These are phyloP conservation scores for Pilatotrama ljubarskyi DNA, from an alignment of 768 basidiomycete species.

Conservation along the genomic window DNA sequence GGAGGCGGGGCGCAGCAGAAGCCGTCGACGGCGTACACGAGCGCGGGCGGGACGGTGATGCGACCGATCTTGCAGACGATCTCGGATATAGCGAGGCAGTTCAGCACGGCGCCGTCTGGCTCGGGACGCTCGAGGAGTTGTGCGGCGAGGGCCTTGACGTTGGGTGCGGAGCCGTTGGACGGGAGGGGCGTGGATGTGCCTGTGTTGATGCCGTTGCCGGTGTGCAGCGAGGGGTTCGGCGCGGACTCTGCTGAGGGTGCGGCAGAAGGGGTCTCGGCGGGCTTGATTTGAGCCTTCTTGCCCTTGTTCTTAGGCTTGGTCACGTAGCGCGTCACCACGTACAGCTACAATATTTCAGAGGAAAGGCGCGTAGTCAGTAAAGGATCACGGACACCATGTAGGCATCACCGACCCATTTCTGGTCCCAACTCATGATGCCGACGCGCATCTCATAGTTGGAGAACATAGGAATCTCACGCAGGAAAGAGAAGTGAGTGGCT, in stretches of 20 bases:
- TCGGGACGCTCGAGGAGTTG: conserved; percentile 33
- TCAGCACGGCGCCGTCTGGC: conserved; percentile 55
- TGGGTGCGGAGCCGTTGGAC: background rate
- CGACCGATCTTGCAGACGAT: conserved; percentile 70
- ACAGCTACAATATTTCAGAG: conserved; percentile 49
- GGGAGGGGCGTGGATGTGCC: conserved; percentile 18
- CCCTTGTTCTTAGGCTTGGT: conserved; percentile 44
- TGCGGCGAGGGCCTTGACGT: conserved; percentile 10
- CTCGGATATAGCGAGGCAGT: conserved; percentile 65
- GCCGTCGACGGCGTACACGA: conserved; percentile 63
- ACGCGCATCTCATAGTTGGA: conserved; percentile 60
- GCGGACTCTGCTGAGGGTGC: conserved; percentile 16
- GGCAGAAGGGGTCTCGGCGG: background rate
- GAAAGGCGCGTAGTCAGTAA: background rate
- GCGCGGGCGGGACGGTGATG: conserved; percentile 69
- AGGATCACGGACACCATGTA: background rate
- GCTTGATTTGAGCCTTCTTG: conserved; percentile 11
- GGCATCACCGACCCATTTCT: conserved; percentile 66
- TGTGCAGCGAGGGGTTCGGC: conserved; percentile 36
- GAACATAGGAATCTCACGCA: conserved; percentile 70
- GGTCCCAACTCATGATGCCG: conserved; percentile 63
- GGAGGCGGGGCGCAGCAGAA: conserved; percentile 35
- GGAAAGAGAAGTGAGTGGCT: conserved; percentile 70
- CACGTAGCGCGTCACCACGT: conserved; percentile 63
- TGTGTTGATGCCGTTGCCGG: conserved; percentile 33